Evolutionary conservation across 2,329 filamentous ascomycete species (phyloP).

Genomic region (Ilyonectria mors-panacis): DNA sequence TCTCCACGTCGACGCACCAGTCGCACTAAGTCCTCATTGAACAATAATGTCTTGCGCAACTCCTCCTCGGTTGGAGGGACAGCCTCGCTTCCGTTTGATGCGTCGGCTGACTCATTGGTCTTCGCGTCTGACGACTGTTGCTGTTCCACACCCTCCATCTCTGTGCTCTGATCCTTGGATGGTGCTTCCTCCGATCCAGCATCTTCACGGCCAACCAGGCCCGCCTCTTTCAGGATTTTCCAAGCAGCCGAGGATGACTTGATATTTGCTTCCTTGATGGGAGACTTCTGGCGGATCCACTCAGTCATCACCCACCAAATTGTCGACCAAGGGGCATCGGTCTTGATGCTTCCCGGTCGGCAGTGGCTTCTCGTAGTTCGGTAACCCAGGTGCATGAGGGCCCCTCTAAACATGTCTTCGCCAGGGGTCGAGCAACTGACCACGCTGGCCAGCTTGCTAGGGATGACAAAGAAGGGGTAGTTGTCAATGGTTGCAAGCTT

Average conservation of each 20-base stretch:
- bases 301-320: slow-evolving; percentile 96
- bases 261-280: slow-evolving; percentile 81
- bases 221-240: slow-evolving; percentile 70
- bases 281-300: slow-evolving; percentile 86
- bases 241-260: slow-evolving; percentile 80
- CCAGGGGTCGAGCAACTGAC: slow-evolving; percentile 85
- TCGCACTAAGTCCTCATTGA: slow-evolving; percentile 83
- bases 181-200: slow-evolving; percentile 35
- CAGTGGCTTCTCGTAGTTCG: slow-evolving; percentile 88
- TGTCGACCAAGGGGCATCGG: slow-evolving; percentile 89
- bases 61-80: slow-evolving; percentile 49
- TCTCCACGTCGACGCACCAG: slow-evolving; percentile 78
- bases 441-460: slow-evolving; percentile 80
- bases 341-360: slow-evolving; percentile 91
- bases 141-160: slow-evolving; percentile 58
- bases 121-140: slow-evolving; percentile 29
- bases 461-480: slow-evolving; percentile 89
- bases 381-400: slow-evolving; percentile 85
- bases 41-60: slow-evolving; percentile 73
- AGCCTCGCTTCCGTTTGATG: slow-evolving; percentile 40
- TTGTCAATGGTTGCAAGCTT: slow-evolving; percentile 78
- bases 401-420: slow-evolving; percentile 85
- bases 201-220: slow-evolving; percentile 55
- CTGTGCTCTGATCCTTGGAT: slow-evolving; percentile 48
- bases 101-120: slow-evolving; percentile 32